phyloP scores from a whole-genome alignment of 305 asterid species.

The Fraxinus ornus region DNA sequence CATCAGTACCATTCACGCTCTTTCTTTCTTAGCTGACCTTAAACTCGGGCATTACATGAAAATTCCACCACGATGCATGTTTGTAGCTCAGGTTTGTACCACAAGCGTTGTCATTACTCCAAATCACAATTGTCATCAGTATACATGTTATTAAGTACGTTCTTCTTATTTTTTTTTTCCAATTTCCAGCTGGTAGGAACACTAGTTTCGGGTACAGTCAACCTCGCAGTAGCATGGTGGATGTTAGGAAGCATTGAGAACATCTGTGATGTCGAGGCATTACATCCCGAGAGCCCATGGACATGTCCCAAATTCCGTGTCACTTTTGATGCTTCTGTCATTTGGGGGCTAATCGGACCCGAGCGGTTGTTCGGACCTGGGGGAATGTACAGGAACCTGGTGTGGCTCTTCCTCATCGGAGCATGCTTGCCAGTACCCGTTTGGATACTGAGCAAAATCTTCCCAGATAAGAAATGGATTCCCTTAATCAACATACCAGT shows the following conservation, averaged over 20 bases:
- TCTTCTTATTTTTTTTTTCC: neutral
- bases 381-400: constrained; percentile 82
- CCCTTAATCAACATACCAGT: constrained; percentile 87
- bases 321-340: constrained; percentile 86
- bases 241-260: constrained; percentile 81
- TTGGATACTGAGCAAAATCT: constrained; percentile 80
- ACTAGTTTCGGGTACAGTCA: constrained; percentile 68
- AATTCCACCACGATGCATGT: constrained; percentile 95
- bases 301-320: constrained; percentile 91
- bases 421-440: constrained; percentile 87
- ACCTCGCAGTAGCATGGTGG: constrained; percentile 95
- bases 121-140: neutral
- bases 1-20: constrained; percentile 90
- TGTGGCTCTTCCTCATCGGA: constrained; percentile 89
- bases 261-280: constrained; percentile 76
- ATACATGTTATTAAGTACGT: neutral
- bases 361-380: constrained; percentile 70
- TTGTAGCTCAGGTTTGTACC: constrained; percentile 71
- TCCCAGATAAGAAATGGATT: constrained; percentile 92
- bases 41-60: constrained; percentile 99
- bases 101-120: neutral
- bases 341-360: constrained; percentile 93
- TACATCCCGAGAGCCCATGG: constrained; percentile 95
- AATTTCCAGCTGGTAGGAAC: constrained; percentile 69
- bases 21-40: constrained; percentile 89